phyloP scores from a whole-genome alignment of 108 stramenopile genomes.

The Cyclotella atomus region DNA sequence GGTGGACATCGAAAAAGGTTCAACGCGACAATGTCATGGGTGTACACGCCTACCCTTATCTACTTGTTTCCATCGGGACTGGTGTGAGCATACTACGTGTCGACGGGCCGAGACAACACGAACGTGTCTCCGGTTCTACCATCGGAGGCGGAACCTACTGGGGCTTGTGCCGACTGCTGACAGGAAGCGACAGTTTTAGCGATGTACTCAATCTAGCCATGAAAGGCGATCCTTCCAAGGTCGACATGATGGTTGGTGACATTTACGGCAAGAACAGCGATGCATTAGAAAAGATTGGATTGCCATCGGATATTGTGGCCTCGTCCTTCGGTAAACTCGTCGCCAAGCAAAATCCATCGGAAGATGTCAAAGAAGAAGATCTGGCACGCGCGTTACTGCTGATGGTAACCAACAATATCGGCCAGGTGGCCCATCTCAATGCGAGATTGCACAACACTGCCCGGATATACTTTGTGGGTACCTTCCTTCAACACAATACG shows the following conservation, averaged over 20 bases:
- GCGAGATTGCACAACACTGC: conserved; percentile 87
- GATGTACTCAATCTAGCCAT: conserved; percentile 92
- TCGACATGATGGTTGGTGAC: conserved; percentile 96
- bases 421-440: conserved; percentile 95
- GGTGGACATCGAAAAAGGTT: conserved; percentile 91
- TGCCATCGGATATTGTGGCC: conserved; percentile 89
- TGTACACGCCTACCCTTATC: conserved; percentile 86
- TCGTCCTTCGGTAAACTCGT: conserved; percentile 99
- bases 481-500: conserved; percentile 93
- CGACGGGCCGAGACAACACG: conserved; percentile 92
- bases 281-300: conserved; percentile 91
- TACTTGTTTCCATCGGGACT: conserved; percentile 97
- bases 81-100: conserved; percentile 96
- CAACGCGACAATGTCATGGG: conserved; percentile 74
- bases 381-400: conserved; percentile 93
- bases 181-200: conserved; percentile 90
- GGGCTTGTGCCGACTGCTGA: conserved; percentile 96
- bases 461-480: conserved; percentile 97
- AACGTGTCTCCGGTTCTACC: conserved; percentile 97
- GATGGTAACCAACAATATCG: conserved; percentile 99
- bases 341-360: conserved; percentile 85
- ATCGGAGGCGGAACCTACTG: conserved; percentile 99
- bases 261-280: conserved; percentile 93
- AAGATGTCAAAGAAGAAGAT: conserved; percentile 89
- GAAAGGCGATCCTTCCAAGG: conserved; percentile 88